Conservation (phyloP, 139 green algal species). For the Coccomyxa sp. region DNA sequence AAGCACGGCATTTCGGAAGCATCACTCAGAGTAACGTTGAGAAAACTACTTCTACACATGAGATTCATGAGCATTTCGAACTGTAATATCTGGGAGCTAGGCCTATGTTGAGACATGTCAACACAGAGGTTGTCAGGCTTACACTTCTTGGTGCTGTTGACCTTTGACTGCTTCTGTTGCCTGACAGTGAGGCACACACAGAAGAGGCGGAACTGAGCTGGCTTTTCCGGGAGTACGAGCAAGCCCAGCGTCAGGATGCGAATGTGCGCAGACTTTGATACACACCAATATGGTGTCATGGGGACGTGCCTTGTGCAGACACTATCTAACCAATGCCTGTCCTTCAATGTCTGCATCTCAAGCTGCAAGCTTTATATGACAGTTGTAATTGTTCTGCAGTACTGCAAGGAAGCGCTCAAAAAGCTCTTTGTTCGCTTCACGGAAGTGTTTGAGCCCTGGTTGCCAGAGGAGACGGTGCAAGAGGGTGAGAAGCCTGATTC, state of each 20-base stretch:
- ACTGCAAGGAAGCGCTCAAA: constrained; percentile 8
- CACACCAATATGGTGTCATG: background rate
- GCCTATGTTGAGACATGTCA: no score
- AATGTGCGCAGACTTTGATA: background rate
- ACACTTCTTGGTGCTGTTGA: no score
- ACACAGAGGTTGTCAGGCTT: no score
- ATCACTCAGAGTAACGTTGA: no score
- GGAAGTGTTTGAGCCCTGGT: constrained; percentile 15
- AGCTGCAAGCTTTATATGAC: no score
- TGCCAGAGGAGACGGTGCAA: background rate
- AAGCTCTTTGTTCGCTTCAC: constrained; percentile 15
- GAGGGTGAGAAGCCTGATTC: background rate
- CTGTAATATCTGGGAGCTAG: no score
- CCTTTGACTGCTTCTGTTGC: constrained; percentile 1
- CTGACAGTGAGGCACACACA: constrained; percentile 14
- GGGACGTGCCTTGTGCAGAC: no score
- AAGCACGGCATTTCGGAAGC: no score
- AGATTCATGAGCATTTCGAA: no score
- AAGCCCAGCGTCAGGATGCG: constrained; percentile 12
- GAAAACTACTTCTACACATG: no score
- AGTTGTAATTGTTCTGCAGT: constrained; percentile 7
- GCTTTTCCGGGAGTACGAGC: constrained; percentile 29
- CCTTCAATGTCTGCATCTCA: no score
- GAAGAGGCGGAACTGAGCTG: constrained; percentile 23
- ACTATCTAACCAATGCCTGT: no score